Conservation (phyloP, 2,329 filamentous ascomycete species). For the Rhinocladiella mackenziei region DNA sequence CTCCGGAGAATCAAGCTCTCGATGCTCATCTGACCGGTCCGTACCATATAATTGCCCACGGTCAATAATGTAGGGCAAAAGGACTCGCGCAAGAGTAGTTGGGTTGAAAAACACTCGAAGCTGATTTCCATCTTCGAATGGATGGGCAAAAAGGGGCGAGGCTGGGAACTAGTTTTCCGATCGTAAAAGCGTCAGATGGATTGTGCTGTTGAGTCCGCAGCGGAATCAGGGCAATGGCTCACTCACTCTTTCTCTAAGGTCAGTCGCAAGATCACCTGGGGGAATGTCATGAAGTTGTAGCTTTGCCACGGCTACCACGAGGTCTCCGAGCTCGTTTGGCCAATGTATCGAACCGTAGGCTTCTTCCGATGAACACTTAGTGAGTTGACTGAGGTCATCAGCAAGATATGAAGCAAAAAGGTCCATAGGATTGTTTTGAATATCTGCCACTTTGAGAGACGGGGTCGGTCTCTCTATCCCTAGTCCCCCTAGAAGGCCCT, state of each 20-base stretch:
- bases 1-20: slow-evolving; percentile 58
- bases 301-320: slow-evolving; percentile 74
- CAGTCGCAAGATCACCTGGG: slow-evolving; percentile 57
- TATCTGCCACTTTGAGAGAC: slow-evolving; percentile 16
- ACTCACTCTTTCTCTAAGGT: slow-evolving; percentile 34
- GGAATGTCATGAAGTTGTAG: slow-evolving; percentile 70
- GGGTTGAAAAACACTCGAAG: slow-evolving; percentile 77
- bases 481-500: slow-evolving; percentile 27
- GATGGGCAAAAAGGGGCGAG: slow-evolving; percentile 68
- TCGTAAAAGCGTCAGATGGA: background rate
- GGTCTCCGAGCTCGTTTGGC: slow-evolving; percentile 79
- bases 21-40: slow-evolving; percentile 58
- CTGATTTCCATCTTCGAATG: slow-evolving; percentile 63
- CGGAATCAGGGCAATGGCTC: background rate
- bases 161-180: slow-evolving; percentile 56
- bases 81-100: slow-evolving; percentile 59
- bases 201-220: background rate
- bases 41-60: slow-evolving; percentile 60
- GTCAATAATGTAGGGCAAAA: slow-evolving; percentile 66
- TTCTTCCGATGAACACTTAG: slow-evolving; percentile 64
- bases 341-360: slow-evolving; percentile 74
- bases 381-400: slow-evolving; percentile 62
- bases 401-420: slow-evolving; percentile 76
- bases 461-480: slow-evolving; percentile 23
- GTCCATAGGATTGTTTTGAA: slow-evolving; percentile 68